A percentile compares a stretch with the other conserved stretches of the same genome.
These are phyloP conservation scores for Penicillium diatomitis DNA, from an alignment of 495 filamentous ascomycete species.

Conservation along the genomic window DNA sequence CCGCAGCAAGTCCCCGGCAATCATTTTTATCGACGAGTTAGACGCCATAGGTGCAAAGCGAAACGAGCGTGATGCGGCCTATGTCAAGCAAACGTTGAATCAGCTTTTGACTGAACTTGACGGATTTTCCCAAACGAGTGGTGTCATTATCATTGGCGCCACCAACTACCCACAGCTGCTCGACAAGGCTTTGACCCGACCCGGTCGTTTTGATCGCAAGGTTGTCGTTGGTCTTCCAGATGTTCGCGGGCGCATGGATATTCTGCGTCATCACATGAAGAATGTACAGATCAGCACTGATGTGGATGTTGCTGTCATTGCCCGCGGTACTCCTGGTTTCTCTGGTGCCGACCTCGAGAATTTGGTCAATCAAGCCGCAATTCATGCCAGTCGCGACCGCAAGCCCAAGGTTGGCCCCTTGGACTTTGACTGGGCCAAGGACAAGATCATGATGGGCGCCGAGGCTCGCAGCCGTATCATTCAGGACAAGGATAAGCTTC, in stretches of 20 bases:
- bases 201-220: constrained; percentile 91
- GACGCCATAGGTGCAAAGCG: constrained; percentile 94
- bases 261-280: constrained; percentile 85
- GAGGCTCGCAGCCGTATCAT: constrained; percentile 84
- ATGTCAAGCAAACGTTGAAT: constrained; percentile 94
- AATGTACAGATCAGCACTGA: constrained; percentile 69
- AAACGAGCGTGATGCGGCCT: constrained; percentile 88
- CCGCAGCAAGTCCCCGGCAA: constrained; percentile 82
- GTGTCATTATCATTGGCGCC: constrained; percentile 89
- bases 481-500: constrained; percentile 71
- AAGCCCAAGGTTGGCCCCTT: constrained; percentile 58
- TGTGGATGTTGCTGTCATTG: constrained; percentile 74
- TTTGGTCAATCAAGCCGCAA: constrained; percentile 89
- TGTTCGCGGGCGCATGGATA: constrained; percentile 87
- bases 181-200: constrained; percentile 89
- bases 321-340: constrained; percentile 79
- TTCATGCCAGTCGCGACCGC: constrained; percentile 79
- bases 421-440: constrained; percentile 95
- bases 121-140: constrained; percentile 86
- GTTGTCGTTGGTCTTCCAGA: constrained; percentile 84
- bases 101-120: constrained; percentile 97
- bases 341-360: constrained; percentile 95
- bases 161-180: constrained; percentile 93
- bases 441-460: constrained; percentile 96
- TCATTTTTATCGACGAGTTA: constrained; percentile 97